Base-by-base conservation (phyloP, 768 basidiomycete genomes). In the Macrolepiota fuliginosa region DNA sequence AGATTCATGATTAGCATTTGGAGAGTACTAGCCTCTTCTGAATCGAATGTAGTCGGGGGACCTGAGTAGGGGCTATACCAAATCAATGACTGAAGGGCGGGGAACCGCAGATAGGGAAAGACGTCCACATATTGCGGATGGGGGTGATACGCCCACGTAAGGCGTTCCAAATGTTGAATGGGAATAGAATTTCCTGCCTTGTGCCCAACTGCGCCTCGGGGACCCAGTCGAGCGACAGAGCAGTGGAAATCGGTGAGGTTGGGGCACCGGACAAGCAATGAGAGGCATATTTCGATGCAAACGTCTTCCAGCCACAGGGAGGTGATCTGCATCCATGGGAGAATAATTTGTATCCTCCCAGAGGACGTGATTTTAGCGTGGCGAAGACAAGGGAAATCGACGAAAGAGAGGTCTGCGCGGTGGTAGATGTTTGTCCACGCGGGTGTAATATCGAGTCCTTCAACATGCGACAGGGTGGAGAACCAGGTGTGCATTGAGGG, bases 291-390 rank as follows among this genome's bases (percentile, higher is more conserved):
- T 2, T 53, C 29, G 0, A 57, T 47, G 13, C 9, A 19, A n/a
- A 29, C n/a, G 13, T 13, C 29, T 3, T 35, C 29, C 27, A 57
- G 45, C 11, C 25, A 47, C 13, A 57, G 1, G n/a, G 56, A 57
- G 1, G 19, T 57, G n/a, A 57, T 57, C 19, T 57, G 56, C 42
- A 22, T 47, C 56, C 56, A 57, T 22, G 56, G 56, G n/a, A 57
- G 19, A 6, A 35, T 24, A 11, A 47, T 22, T 12, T 6, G 27
- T 29, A 15, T 19, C 25, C n/a, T 19, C 3, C 13, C 25, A 6
- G 29, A 32, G 4, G 29, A 24, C 15, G 13, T 35, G 19, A 57
- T 15, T 35, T 46, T 45, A 32, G 46, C 17, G 5, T 19, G 40
- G 9, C 12, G 24, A 19, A 57, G 45, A 19, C 12, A 11, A 47